Evolutionary conservation across 164 flowering plant genomes (phyloP), one percentile per base, ranked within the genome.

Genomic region (Chimonanthus praecox): DNA sequence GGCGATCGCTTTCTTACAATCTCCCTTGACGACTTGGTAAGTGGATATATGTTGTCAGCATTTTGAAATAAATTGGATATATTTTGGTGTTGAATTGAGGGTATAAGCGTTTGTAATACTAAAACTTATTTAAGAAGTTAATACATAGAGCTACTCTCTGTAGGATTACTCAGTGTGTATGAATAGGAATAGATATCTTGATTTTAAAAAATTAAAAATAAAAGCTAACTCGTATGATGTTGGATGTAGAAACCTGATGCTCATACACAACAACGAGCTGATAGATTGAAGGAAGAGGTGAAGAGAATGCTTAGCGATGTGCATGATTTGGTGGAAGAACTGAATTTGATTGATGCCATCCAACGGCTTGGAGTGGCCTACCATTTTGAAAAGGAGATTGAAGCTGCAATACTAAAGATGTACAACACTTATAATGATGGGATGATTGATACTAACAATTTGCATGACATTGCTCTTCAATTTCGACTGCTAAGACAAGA

Each of bases 341-440:
- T 50, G 71, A 50, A 69, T 50, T 50, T 69, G 71, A 50, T 69
- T 33, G 61, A 50, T 9, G 49, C 46, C 4, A 50, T 69, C 15
- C 62, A 69, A 49, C 71, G 61, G 5, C 61, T 50, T 7, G 71
- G 71, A n/a, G 61, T 69, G 43, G 58, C 71, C 45, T 69, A 69
- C 18, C 46, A 69, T 61, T 69, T 69, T 50, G 71, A 69, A 21
- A 4, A n/a, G 2, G 71, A 69, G 16, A 69, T 69, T 21, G 61
- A 21, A 49, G 44, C 20, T 9, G n/a, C 58, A 18, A 21, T 69
- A 33, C n/a, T n/a, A 6, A 4, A 6, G 60, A 49, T 69, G 7
- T 69, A 49, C 49, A 20, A 69, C 33, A 0, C 33, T 33, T 33
- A 48, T 16, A 4, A 3, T 11, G 13, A 9, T 49, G 13, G n/a